A percentile compares a stretch with the other conserved stretches of the same genome.
These are phyloP conservation scores for Trypanosoma scelopori DNA, from an alignment of 208 protist genomes.

Conservation along the genomic window DNA sequence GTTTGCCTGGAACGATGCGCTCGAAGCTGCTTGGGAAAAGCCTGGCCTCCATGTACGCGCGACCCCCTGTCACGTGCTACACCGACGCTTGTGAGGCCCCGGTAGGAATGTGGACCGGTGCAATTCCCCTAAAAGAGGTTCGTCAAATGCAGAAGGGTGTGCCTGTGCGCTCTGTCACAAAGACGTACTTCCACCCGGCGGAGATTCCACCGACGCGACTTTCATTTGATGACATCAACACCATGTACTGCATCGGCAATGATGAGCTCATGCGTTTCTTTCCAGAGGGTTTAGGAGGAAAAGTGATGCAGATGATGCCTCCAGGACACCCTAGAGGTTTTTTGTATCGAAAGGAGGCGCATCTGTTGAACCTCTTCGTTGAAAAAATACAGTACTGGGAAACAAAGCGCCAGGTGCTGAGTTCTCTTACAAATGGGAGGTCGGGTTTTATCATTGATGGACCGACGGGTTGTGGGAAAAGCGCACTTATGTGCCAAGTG, in stretches of 20 bases:
- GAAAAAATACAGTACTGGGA: constrained; percentile 87
- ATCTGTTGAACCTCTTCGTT: constrained; percentile 89
- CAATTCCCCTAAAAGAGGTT: constrained; percentile 76
- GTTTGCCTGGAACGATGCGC: constrained; percentile 33
- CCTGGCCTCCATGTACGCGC: constrained; percentile 57
- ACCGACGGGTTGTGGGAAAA: constrained; percentile 84
- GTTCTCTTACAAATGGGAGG: constrained; percentile 60
- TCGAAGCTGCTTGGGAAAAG: constrained; percentile 48
- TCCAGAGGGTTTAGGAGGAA: constrained; percentile 86
- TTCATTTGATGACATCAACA: constrained; percentile 84
- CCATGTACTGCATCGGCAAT: constrained; percentile 91
- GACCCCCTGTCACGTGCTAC: constrained; percentile 59
- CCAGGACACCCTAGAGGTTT: constrained; percentile 89
- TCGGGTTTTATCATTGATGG: constrained; percentile 88
- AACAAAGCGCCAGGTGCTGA: constrained; percentile 56
- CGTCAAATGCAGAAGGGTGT: constrained; percentile 55
- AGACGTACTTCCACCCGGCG: constrained; percentile 80
- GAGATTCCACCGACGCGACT: constrained; percentile 61
- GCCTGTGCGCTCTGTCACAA: constrained; percentile 51
- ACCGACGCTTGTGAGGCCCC: constrained; percentile 89
- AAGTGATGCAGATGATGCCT: constrained; percentile 91
- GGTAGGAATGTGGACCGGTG: constrained; percentile 82
- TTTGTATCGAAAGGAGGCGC: constrained; percentile 87
- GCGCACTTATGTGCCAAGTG: constrained; percentile 85
- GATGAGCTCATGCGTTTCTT: constrained; percentile 84